Percentiles rank a stretch among this genome's conserved stretches.
Evolutionary conservation across 2,329 filamentous ascomycete genomes (phyloP).

Genomic region (Gaeumannomyces tritici): DNA sequence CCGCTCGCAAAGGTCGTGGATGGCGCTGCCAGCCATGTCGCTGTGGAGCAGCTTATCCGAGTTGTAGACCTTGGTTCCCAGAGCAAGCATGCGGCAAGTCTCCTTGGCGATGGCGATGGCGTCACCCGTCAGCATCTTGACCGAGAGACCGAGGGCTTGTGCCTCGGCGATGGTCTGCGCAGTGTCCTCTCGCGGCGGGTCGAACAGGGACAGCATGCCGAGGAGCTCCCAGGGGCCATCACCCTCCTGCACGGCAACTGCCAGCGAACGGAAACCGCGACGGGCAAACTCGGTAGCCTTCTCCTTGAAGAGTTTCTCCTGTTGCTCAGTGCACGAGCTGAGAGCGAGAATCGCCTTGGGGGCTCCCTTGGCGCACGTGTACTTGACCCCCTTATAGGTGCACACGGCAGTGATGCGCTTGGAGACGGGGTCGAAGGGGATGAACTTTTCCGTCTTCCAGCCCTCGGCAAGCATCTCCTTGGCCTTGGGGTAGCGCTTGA

Average conservation of each 20-base stretch:
- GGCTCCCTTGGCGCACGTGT: conserved; percentile 68
- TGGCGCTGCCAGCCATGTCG: conserved; percentile 61
- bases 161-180: conserved; percentile 71
- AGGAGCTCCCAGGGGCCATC: conserved; percentile 60
- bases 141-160: conserved; percentile 64
- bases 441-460: conserved; percentile 72
- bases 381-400: conserved; percentile 59
- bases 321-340: conserved; percentile 56
- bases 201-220: conserved; percentile 72
- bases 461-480: conserved; percentile 66
- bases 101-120: conserved; percentile 73
- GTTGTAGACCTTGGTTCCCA: conserved; percentile 75
- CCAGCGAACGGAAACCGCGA: conserved; percentile 71
- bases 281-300: conserved; percentile 69
- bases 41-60: conserved; percentile 69
- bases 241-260: conserved; percentile 71
- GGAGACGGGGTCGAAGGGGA: conserved; percentile 68
- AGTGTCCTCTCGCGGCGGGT: conserved; percentile 69
- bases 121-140: conserved; percentile 78
- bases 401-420: conserved; percentile 68
- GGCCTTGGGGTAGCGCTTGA: conserved; percentile 68
- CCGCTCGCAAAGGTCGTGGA: conserved; percentile 68
- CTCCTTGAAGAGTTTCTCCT: conserved; percentile 56
- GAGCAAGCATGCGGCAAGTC: conserved; percentile 73
- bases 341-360: conserved; percentile 66